Evolutionary conservation across 2,329 filamentous ascomycete species (phyloP).

Genomic region (Aspergillus glaucus): DNA sequence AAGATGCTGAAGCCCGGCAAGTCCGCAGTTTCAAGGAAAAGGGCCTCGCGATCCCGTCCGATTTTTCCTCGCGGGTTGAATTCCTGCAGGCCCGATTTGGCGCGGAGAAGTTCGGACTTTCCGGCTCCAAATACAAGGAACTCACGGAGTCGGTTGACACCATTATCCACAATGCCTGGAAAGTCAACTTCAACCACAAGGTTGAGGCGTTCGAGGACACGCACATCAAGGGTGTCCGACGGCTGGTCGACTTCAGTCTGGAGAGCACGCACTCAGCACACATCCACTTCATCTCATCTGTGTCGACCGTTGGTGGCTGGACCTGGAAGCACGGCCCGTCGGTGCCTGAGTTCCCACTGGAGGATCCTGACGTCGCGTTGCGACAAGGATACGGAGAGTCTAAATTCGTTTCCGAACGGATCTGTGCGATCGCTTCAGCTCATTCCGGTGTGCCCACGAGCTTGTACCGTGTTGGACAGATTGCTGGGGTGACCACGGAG

Average conservation of each 20-base stretch:
- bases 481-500: slow-evolving; percentile 23
- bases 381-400: slow-evolving; percentile 30
- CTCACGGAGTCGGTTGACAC: slow-evolving; percentile 19
- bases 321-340: slow-evolving; percentile 10
- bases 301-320: slow-evolving; percentile 21
- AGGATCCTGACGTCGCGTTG: slow-evolving; percentile 24
- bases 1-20: slow-evolving; percentile 38
- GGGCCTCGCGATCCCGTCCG: slow-evolving; percentile 28
- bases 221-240: slow-evolving; percentile 24
- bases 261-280: slow-evolving; percentile 15
- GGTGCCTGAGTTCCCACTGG: slow-evolving; percentile 24
- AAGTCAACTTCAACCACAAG: slow-evolving; percentile 31
- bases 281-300: slow-evolving; percentile 26
- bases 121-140: slow-evolving; percentile 13
- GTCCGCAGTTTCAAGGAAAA: slow-evolving; percentile 30
- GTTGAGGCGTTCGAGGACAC: slow-evolving; percentile 28
- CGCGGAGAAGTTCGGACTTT: not conserved
- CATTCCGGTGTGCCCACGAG: slow-evolving; percentile 14
- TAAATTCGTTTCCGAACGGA: slow-evolving; percentile 38
- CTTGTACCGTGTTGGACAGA: slow-evolving; percentile 29
- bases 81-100: slow-evolving; percentile 4
- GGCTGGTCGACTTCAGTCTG: slow-evolving; percentile 23
- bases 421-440: slow-evolving; percentile 33
- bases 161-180: slow-evolving; percentile 34
- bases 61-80: too few relatives aligned